Evolutionary conservation across 2,329 filamentous ascomycete genomes (phyloP).

Genomic region (Epichloe glyceriae): DNA sequence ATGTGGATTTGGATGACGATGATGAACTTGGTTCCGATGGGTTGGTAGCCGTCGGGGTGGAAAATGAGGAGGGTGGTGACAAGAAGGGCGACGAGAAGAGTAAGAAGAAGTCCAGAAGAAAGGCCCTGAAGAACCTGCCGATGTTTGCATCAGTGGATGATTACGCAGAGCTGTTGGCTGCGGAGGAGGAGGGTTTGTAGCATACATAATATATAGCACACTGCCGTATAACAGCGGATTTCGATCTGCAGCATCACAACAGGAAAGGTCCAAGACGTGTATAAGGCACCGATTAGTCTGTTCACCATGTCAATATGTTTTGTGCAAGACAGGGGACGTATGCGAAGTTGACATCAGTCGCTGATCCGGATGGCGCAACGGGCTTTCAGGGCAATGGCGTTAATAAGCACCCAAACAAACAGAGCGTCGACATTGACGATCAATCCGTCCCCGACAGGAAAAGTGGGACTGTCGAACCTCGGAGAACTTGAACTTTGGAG

Average conservation of each 20-base stretch:
- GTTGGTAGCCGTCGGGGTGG: slow-evolving; percentile 21
- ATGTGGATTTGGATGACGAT: slow-evolving; percentile 25
- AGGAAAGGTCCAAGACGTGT: neutral
- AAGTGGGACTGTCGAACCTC: slow-evolving; percentile 2
- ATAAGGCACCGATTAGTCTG: neutral
- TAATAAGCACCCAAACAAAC: too few relatives aligned
- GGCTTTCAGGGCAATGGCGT: too few relatives aligned
- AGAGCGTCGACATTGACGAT: neutral
- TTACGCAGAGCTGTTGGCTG: slow-evolving; percentile 72
- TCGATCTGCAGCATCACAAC: neutral
- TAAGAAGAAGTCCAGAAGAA: slow-evolving; percentile 47
- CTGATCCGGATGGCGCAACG: too few relatives aligned
- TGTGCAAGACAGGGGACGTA: too few relatives aligned
- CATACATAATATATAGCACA: neutral
- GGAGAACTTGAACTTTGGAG: neutral
- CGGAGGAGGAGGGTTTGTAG: slow-evolving; percentile 46
- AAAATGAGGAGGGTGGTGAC: slow-evolving; percentile 33
- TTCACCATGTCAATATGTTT: too few relatives aligned
- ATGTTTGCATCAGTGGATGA: slow-evolving; percentile 91
- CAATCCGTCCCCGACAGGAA: neutral
- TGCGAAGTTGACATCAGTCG: too few relatives aligned
- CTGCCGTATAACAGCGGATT: neutral
- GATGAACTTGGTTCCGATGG: slow-evolving; percentile 31
- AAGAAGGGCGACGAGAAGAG: slow-evolving; percentile 48
- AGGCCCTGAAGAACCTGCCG: slow-evolving; percentile 77